Percentiles rank a stretch among this genome's conserved stretches.
These are phyloP conservation scores for Mycoemilia scoparia DNA, from an alignment of 192 early-diverging fungal genomes.

Conservation along the genomic window DNA sequence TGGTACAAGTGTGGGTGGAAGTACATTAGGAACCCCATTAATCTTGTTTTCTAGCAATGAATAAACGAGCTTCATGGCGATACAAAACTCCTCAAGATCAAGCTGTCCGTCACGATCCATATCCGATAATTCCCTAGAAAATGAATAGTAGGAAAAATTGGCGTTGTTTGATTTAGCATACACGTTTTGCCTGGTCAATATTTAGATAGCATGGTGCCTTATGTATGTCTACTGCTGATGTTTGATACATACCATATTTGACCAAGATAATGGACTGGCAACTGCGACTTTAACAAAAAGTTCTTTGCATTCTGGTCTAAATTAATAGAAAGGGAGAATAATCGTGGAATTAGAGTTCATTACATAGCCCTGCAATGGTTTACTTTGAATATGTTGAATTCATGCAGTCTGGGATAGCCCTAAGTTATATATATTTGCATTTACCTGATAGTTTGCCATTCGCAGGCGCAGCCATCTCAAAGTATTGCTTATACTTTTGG, in stretches of 20 bases:
- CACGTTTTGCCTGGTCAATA: too few relatives aligned
- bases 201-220: too few relatives aligned
- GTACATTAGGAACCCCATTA: conserved; percentile 30
- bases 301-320: conserved; percentile 10
- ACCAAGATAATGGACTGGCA: conserved; percentile 23
- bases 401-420: background rate
- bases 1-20: conserved; percentile 50
- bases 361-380: background rate
- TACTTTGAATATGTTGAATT: background rate
- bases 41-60: conserved; percentile 37
- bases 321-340: background rate
- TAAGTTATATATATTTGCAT: background rate
- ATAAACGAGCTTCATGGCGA: conserved; percentile 62
- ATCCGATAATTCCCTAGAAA: conserved; percentile 64
- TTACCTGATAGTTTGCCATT: conserved; percentile 23
- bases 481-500: too few relatives aligned
- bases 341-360: background rate
- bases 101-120: conserved; percentile 68
- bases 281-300: conserved; percentile 27
- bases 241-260: too few relatives aligned
- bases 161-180: too few relatives aligned
- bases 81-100: conserved; percentile 68
- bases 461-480: conserved; percentile 2
- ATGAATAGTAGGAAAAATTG: conserved; percentile 13
- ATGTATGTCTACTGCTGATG: too few relatives aligned